Percentiles rank a stretch among this genome's conserved stretches.
phyloP scores from a whole-genome alignment of 495 filamentous ascomycete genomes.

The Hypoxylon rickii region DNA sequence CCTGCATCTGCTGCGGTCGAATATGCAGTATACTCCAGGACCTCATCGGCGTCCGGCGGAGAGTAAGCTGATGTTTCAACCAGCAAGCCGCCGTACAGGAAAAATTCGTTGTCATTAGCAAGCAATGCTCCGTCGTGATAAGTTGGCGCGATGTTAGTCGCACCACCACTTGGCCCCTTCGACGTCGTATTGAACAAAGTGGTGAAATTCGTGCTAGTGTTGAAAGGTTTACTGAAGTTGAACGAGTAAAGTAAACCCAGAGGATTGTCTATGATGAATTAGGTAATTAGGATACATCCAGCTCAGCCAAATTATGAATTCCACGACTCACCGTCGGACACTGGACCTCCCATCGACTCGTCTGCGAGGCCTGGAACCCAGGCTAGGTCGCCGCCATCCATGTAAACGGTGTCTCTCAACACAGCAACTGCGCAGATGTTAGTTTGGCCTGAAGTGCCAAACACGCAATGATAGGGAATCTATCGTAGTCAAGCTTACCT shows the following conservation, averaged over 20 bases:
- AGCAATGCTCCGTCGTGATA: constrained; percentile 69
- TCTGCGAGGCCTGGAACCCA: constrained; percentile 52
- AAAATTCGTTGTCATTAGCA: constrained; percentile 65
- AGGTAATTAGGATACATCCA: no score
- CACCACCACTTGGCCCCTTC: constrained; percentile 47
- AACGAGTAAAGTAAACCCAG: constrained; percentile 56
- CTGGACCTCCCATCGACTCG: constrained; percentile 28
- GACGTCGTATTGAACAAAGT: constrained; percentile 51
- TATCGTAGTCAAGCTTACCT: constrained; percentile 43
- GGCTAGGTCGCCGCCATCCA: constrained; percentile 66
- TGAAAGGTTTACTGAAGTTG: constrained; percentile 64
- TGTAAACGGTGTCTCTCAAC: constrained; percentile 67
- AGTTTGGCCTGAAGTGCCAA: constrained; percentile 12
- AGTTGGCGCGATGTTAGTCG: constrained; percentile 63
- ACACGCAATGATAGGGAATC: not conserved
- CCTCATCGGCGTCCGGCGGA: constrained; percentile 41
- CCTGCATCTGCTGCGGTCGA: constrained; percentile 49
- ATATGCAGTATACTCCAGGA: constrained; percentile 57
- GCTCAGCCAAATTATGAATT: no score
- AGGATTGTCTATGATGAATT: constrained; percentile 45
- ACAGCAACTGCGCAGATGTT: constrained; percentile 55
- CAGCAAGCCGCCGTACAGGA: constrained; percentile 55
- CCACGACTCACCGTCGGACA: constrained; percentile 43
- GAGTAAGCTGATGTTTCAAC: constrained; percentile 17
- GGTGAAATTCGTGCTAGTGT: constrained; percentile 57